Conservation (phyloP, 768 basidiomycete genomes). For the Agaricus subrufescens region DNA sequence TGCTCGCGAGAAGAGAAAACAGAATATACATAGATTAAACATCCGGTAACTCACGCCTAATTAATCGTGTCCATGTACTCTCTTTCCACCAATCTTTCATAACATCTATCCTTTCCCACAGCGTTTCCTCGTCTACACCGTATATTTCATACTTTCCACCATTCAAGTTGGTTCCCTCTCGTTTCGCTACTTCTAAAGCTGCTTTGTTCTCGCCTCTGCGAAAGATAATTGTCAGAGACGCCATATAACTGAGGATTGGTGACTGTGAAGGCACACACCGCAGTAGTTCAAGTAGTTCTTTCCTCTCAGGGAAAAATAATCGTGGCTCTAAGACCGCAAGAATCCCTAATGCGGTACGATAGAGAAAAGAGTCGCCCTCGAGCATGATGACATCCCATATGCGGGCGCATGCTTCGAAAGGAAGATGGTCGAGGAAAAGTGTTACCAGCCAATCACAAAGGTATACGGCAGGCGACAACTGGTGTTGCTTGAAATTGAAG, state of each 20-base stretch:
- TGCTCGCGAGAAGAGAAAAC: neutral
- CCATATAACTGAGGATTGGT: neutral
- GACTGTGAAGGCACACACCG: slow-evolving; percentile 37
- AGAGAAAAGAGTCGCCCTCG: slow-evolving; percentile 89
- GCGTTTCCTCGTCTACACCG: slow-evolving; percentile 75
- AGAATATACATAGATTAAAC: slow-evolving; percentile 21
- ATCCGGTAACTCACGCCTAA: slow-evolving; percentile 85
- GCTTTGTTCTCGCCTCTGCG: slow-evolving; percentile 78
- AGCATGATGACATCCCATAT: slow-evolving; percentile 86
- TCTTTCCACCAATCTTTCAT: slow-evolving; percentile 95
- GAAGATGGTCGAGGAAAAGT: slow-evolving; percentile 81
- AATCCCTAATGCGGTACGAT: slow-evolving; percentile 78
- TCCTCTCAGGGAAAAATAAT: slow-evolving; percentile 82
- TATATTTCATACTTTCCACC: slow-evolving; percentile 85
- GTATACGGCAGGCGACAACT: slow-evolving; percentile 83
- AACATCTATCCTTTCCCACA: slow-evolving; percentile 78
- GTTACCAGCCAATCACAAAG: slow-evolving; percentile 78
- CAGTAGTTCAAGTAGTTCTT: slow-evolving; percentile 74
- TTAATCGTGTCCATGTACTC: slow-evolving; percentile 79
- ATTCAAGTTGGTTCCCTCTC: slow-evolving; percentile 58
- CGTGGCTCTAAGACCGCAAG: slow-evolving; percentile 81
- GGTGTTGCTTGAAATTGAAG: slow-evolving; percentile 93
- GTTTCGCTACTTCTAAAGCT: slow-evolving; percentile 73
- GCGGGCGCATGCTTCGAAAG: slow-evolving; percentile 85
- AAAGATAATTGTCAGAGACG: neutral